A percentile compares a stretch with the other conserved stretches of the same genome.
Conservation (phyloP, 2,329 filamentous ascomycete species). For the Cladobotryum mycophilum region DNA sequence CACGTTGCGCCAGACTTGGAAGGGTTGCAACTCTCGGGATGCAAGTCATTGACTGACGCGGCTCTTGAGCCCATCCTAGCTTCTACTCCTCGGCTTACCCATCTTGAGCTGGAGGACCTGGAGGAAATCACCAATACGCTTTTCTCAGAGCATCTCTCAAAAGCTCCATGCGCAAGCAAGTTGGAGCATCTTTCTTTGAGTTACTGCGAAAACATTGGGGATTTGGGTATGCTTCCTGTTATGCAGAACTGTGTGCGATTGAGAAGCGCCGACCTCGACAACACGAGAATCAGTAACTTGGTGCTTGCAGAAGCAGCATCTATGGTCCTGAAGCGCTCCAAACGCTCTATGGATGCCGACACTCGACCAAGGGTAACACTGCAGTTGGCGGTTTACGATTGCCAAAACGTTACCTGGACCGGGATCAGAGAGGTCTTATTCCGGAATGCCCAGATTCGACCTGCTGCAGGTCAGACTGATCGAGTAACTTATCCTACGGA, state of each 20-base stretch:
- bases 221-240: constrained; percentile 75
- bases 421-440: constrained; percentile 82
- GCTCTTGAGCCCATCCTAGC: constrained; percentile 67
- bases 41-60: constrained; percentile 65
- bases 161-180: constrained; percentile 62
- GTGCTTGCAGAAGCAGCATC: constrained; percentile 77
- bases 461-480: constrained; percentile 34
- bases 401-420: constrained; percentile 85
- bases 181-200: constrained; percentile 81
- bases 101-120: constrained; percentile 86
- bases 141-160: constrained; percentile 66
- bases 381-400: constrained; percentile 81
- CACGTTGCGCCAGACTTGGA: constrained; percentile 72
- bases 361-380: constrained; percentile 55
- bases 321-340: constrained; percentile 63
- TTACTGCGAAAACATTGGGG: constrained; percentile 81
- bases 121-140: constrained; percentile 68
- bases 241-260: constrained; percentile 68
- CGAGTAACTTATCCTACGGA: constrained; percentile 61
- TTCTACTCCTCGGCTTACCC: constrained; percentile 70
- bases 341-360: constrained; percentile 33
- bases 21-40: constrained; percentile 76
- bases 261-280: constrained; percentile 77
- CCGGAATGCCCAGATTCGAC: constrained; percentile 70
- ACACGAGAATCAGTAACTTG: constrained; percentile 83